Evolutionary conservation across 2,329 filamentous ascomycete genomes (phyloP), one percentile per base, ranked within the genome.

Genomic region (Coniochaeta sp.): DNA sequence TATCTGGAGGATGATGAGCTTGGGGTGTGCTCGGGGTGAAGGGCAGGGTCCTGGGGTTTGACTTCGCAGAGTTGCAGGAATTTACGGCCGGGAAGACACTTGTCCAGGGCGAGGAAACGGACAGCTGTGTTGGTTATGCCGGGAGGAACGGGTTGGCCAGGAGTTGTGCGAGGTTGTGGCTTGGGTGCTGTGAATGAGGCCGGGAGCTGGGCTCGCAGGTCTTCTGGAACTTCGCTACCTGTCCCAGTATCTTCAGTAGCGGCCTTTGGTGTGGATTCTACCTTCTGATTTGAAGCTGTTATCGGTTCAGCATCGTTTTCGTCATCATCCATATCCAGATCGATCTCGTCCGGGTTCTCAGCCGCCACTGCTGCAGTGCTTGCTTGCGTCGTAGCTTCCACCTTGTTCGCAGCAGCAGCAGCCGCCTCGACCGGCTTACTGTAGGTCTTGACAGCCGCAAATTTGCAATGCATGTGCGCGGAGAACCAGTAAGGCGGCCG

Each of bases 401-500:
- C 36, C 4, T 43, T 28, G 38, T 64, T 59, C 24, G 61, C 59
- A 7, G 64, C n/a, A 26, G 67, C 66, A 28, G 69, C n/a, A 26
- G 67, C 66, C 26, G 69, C 68, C 16, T 76, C 68, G 17, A 73
- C 54, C 1, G 70, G 66, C 1, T 67, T 59, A 1, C 73, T 64
- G 61, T 86, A 87, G n/a, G 64, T 76, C 70, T 83, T 88, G 64
- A 85, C 72, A 0, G 93, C 95, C 0, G 88, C 75, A 71, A 89
- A 98, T 70, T 93, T 96, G 77, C 89, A 87, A 73, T 99, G 95
- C 76, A 98, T 75, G 74, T 99, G 95, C 2, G 93, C 95, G 40
- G 90, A 89, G 71, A 98, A 97, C 95, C 95, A 99, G 71, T 91
- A 89, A 0, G 82, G 81, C 11, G 95, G 95, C 58, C 91, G 82